phyloP scores from a whole-genome alignment of 1,284 basidiomycete species.

The Golubevia pallescens region DNA sequence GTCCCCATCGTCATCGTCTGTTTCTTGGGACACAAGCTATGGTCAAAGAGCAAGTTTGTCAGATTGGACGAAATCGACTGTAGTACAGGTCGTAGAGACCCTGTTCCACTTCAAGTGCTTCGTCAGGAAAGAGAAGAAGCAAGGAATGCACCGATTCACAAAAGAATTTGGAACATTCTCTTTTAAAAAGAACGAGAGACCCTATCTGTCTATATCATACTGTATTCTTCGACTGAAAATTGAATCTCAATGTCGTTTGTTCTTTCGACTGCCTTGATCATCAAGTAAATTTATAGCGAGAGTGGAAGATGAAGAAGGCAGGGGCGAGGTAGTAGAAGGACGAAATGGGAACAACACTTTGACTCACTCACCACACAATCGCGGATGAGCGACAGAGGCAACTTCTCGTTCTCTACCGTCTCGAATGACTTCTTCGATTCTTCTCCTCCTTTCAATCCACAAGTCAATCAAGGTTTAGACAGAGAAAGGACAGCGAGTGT shows the following conservation, averaged over 20 bases:
- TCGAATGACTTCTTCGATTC: no score
- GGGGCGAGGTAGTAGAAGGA: background rate
- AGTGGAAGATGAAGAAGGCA: background rate
- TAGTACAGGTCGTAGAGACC: conserved; percentile 47
- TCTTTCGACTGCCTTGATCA: background rate
- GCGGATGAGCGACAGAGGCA: no score
- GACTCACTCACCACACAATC: no score
- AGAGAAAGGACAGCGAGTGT: no score
- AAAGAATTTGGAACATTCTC: conserved; percentile 33
- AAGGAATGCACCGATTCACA: conserved; percentile 22
- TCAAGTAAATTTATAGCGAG: conserved; percentile 1
- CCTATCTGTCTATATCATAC: no score
- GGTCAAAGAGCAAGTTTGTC: conserved; percentile 29
- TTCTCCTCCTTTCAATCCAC: no score
- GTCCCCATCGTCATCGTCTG: conserved; percentile 36
- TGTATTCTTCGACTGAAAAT: no score
- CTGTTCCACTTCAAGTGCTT: conserved; percentile 46
- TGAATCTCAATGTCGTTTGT: no score
- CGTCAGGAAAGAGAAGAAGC: conserved; percentile 53
- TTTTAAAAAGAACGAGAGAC: no score
- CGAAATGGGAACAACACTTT: background rate
- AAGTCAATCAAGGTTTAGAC: no score
- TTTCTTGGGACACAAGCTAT: conserved; percentile 24
- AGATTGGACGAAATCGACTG: conserved; percentile 50
- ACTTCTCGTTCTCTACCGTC: no score